These are phyloP conservation scores for Acanthamoeba quina DNA, from an alignment of 208 protist genomes.

Conservation along the genomic window DNA sequence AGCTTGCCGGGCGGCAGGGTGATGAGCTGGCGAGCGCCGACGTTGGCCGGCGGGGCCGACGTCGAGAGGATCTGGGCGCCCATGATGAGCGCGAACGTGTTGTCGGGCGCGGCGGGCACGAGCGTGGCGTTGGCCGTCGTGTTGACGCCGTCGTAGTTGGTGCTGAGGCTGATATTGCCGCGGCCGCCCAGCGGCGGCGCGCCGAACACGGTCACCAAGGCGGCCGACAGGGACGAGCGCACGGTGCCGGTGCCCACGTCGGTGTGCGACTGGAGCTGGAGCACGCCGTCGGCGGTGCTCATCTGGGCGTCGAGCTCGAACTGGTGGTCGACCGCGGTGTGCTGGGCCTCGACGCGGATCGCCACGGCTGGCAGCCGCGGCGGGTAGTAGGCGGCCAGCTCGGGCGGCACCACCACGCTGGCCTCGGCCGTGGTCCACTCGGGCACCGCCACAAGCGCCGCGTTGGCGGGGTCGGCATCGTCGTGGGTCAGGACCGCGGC, in stretches of 20 bases:
- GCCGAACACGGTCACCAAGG: constrained; percentile 20
- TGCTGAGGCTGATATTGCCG: constrained; percentile 55
- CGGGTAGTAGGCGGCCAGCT: constrained; percentile 1
- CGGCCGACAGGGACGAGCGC: background rate
- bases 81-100: constrained; percentile 50
- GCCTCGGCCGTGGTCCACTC: constrained; percentile 14
- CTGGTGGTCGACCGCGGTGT: background rate
- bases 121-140: constrained; percentile 2
- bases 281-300: background rate
- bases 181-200: constrained; percentile 34
- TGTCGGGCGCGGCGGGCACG: constrained; percentile 36
- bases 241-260: background rate
- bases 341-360: background rate
- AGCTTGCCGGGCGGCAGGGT: constrained; percentile 33
- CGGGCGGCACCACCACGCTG: background rate
- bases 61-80: background rate
- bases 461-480: background rate
- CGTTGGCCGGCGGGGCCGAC: background rate
- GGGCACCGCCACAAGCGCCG: background rate
- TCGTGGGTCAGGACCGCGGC: background rate
- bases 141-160: constrained; percentile 7
- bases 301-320: background rate
- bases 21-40: background rate
- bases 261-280: background rate
- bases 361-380: background rate